Evolutionary conservation across 1,284 basidiomycete species (phyloP), one percentile per base, ranked within the genome.

Genomic region (Cutaneotrichosporon sp.): DNA sequence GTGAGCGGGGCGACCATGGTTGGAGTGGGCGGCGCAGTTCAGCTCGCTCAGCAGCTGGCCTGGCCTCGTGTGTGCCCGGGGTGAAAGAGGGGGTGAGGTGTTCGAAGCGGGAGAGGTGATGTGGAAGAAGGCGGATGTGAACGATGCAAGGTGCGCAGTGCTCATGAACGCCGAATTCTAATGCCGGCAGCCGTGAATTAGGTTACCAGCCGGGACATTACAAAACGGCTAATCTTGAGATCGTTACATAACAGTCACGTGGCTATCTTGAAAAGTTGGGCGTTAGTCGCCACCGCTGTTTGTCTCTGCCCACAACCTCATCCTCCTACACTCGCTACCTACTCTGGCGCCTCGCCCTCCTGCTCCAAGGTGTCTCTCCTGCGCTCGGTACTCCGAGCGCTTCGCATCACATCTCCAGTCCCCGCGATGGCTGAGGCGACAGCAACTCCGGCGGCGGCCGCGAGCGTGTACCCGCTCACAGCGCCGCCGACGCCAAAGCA

Each of bases 371-470:
- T 58, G 60, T 62, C 60, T 14, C 25, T 54, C 52, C 18, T 62
- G 25, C 60, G 60, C 60, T 45, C 60, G 52, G 31, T 54, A 7
- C 5, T 47, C 43, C 51, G 60, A 43, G 56, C 56, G 50, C 31
- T 61, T 22, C 38, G 31, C 22, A 14, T 29, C 18, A n/a, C 33
- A 36, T 14, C n/a, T n/a, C 20, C 51, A 20, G 51, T 8, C 45
- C 55, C 25, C 47, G 16, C 27, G 6, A 45, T 45, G 38, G 36
- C 54, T 8, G 36, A 54, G 29, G 38, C 54, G 29, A 25, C 24
- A 14, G 25, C 42, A 8, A 7, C 25, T 18, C 3, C 54, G 27
- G 6, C 31, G 31, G 20, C 54, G n/a, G 43, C 50, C 14, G 51
- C 34, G n/a, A 11, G 20, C 51, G 34, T 20, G n/a, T 53, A 53